Evolutionary conservation across 2,329 filamentous ascomycete species (phyloP).

Genomic region (Apiospora sp.): DNA sequence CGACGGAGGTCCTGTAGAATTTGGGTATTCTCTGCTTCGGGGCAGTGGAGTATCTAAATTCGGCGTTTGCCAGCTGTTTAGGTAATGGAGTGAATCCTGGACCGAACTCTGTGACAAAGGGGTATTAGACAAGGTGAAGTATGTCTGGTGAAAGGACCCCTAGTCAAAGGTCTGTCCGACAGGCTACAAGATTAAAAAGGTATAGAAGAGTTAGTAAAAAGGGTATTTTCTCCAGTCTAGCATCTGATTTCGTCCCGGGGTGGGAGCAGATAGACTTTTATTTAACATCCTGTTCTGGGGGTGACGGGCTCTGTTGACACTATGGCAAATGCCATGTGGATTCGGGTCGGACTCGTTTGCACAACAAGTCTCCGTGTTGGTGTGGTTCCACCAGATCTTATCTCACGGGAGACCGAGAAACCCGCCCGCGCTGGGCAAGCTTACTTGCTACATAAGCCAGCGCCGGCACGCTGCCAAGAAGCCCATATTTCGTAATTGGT

Average conservation of each 20-base stretch:
- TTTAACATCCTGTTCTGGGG: background rate
- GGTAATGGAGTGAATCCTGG: background rate
- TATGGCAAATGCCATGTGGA: slow-evolving; percentile 5
- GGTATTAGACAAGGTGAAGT: slow-evolving; percentile 11
- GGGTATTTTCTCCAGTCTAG: background rate
- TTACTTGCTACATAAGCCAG: background rate
- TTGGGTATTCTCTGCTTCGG: background rate
- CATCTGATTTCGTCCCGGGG: background rate
- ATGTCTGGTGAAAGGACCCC: background rate
- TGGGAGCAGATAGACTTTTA: slow-evolving; percentile 7
- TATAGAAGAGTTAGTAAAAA: background rate
- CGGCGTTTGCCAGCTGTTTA: background rate
- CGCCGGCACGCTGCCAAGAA: background rate
- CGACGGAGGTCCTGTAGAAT: background rate
- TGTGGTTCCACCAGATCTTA: slow-evolving; percentile 16
- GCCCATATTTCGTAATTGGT: background rate
- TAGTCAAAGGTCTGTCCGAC: background rate
- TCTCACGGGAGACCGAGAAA: slow-evolving; percentile 10
- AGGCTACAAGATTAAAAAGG: background rate
- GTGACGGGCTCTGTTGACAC: background rate
- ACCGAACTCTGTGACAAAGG: background rate
- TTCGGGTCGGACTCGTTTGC: background rate
- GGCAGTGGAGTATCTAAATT: background rate
- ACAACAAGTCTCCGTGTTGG: slow-evolving; percentile 5
- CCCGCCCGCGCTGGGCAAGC: background rate